Evolutionary conservation across 2,329 filamentous ascomycete genomes (phyloP).

Genomic region (Stagonosporopsis cucurbitacearum): DNA sequence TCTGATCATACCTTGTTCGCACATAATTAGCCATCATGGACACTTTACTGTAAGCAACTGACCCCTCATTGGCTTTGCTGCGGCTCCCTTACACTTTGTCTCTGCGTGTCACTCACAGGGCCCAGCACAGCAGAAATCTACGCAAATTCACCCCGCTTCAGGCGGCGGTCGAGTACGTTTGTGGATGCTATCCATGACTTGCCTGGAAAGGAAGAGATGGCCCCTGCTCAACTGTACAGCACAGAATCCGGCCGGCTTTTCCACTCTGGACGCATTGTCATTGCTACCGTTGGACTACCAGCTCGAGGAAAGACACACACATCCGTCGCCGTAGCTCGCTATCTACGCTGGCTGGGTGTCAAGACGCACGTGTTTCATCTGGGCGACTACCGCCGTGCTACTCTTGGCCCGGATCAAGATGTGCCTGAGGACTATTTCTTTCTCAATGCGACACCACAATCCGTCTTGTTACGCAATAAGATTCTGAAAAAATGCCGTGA

Average conservation of each 20-base stretch:
- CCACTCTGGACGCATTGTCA: constrained; percentile 95
- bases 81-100: background rate
- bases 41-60: constrained; percentile 64
- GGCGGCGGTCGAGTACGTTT: constrained; percentile 92
- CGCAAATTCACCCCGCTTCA: constrained; percentile 86
- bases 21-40: constrained; percentile 57
- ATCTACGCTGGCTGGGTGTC: constrained; percentile 95
- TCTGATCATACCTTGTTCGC: constrained; percentile 7
- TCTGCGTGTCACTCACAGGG: constrained; percentile 24
- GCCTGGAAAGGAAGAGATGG: constrained; percentile 80
- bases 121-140: constrained; percentile 86
- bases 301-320: constrained; percentile 98
- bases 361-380: constrained; percentile 98
- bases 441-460: constrained; percentile 88
- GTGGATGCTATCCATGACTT: constrained; percentile 97
- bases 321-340: constrained; percentile 91
- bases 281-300: constrained; percentile 93
- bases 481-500: constrained; percentile 97
- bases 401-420: constrained; percentile 79
- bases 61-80: constrained; percentile 24
- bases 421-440: constrained; percentile 98
- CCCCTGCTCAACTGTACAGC: constrained; percentile 95
- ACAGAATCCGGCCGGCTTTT: constrained; percentile 97
- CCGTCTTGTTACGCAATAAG: constrained; percentile 93
- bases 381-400: constrained; percentile 93